Evolutionary conservation across 805 yeast genomes (phyloP), one percentile per base, ranked within the genome.

Genomic region (Lachancea waltii): DNA sequence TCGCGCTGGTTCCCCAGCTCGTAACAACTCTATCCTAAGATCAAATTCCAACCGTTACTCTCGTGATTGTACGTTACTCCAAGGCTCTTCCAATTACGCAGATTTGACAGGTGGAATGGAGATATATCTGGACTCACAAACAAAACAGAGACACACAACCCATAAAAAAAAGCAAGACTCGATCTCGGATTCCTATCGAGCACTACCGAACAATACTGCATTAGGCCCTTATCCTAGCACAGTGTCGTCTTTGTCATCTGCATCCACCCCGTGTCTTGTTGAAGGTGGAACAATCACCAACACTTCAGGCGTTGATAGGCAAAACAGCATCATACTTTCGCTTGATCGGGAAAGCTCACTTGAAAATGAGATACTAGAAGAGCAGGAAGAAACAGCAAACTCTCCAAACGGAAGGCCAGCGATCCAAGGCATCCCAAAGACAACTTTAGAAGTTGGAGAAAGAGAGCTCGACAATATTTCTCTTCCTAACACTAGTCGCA

Each of bases 91-190:
- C 29, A 37, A 24, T 17, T 26, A 25, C 25, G 27, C 36, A 7
- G 47, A 47, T 23, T 16, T 35, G 13, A 23, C 36, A 10, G 13
- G 20, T 4, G 42, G 42, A 14, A 34, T 36, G 38, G 50, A 49
- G 30, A 33, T 55, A 4, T 56, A 38, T 37, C 31, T 56, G 22
- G 63, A 58, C 40, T 35, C 50, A 9, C 59, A 54, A 20, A 29
- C 40, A 2, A 40, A 38, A 13, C 33, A 39, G 15, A 17, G 36
- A 30, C 30, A 33, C 13, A 19, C 26, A 23, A 49, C 46, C 5
- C 62, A 57, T 30, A 51, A 43, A 40, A 54, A 48, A 27, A 57
- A 57, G 33, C 62, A 58, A 40, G 60, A 55, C 30, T 57, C 63
- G 2, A 48, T 58, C 7, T 51, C 62, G 2, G 63, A 58, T 15